phyloP scores from a whole-genome alignment of 2,329 filamentous ascomycete species.

The Aureobasidium subglaciale region DNA sequence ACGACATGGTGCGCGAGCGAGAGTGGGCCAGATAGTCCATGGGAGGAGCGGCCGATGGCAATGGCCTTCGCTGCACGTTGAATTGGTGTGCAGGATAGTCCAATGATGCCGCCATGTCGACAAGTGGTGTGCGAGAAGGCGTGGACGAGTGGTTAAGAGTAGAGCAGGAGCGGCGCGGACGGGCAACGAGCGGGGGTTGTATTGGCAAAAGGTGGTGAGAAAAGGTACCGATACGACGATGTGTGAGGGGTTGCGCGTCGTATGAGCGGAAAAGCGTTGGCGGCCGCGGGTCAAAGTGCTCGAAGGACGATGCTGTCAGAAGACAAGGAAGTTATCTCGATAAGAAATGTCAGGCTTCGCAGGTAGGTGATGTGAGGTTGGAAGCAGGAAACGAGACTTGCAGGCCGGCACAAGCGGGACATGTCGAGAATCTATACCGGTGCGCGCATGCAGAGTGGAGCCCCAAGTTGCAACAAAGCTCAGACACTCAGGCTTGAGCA shows the following conservation, averaged over 20 bases:
- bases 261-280: neutral
- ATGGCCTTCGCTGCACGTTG: slow-evolving; percentile 18
- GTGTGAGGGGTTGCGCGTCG: slow-evolving; percentile 11
- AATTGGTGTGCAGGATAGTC: slow-evolving; percentile 17
- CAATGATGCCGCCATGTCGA: slow-evolving; percentile 18
- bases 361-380: neutral
- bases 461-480: neutral
- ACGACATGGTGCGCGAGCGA: slow-evolving; percentile 36
- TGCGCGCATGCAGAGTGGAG: neutral
- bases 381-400: neutral
- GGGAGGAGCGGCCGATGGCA: slow-evolving; percentile 15
- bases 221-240: slow-evolving; percentile 7
- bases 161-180: neutral
- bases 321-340: neutral
- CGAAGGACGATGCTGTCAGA: neutral
- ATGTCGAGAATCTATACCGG: slow-evolving; percentile 5
- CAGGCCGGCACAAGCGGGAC: neutral
- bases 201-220: neutral
- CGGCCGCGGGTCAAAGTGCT: neutral
- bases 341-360: slow-evolving; percentile 1
- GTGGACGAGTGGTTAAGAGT: neutral
- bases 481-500: neutral
- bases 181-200: neutral
- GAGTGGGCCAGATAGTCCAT: slow-evolving; percentile 32
- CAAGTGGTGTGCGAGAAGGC: neutral